These are phyloP conservation scores for Bolboschoenus planiculmis DNA, from an alignment of 176 grass and related monocot species.

Conservation along the genomic window DNA sequence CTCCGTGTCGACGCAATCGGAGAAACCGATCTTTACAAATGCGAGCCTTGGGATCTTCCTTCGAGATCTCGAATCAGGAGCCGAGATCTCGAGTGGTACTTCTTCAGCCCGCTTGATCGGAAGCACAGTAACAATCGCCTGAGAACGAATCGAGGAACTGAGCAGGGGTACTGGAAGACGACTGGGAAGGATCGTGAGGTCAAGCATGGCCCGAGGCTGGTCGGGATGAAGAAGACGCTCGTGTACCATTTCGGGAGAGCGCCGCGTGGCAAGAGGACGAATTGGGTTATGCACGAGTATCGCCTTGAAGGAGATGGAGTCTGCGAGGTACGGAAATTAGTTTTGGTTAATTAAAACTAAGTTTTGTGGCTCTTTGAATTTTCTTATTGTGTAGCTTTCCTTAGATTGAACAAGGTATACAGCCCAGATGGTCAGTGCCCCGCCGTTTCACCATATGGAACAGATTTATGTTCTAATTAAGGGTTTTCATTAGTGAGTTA, in stretches of 20 bases:
- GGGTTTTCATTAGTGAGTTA: no score
- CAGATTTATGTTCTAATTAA: background rate
- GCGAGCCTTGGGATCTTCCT: constrained; percentile 89
- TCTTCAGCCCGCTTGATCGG: constrained; percentile 89
- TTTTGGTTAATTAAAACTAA: background rate
- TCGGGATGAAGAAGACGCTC: constrained; percentile 97
- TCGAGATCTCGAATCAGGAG: constrained; percentile 53
- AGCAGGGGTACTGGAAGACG: constrained; percentile 89
- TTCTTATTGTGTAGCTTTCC: background rate
- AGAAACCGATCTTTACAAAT: constrained; percentile 83
- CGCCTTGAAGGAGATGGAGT: constrained; percentile 60
- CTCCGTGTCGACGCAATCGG: constrained; percentile 79
- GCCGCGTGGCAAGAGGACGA: constrained; percentile 72
- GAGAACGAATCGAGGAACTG: constrained; percentile 73
- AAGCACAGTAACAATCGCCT: constrained; percentile 77
- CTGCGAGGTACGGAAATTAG: constrained; percentile 10
- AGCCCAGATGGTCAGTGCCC: background rate
- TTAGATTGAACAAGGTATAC: background rate
- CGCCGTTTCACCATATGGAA: background rate
- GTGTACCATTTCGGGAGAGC: constrained; percentile 82
- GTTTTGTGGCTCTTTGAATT: background rate
- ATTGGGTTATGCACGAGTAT: constrained; percentile 99
- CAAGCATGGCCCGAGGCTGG: constrained; percentile 35
- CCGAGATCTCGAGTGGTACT: constrained; percentile 96
- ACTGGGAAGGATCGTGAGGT: constrained; percentile 89